Percentiles rank a stretch among this genome's conserved stretches.
Evolutionary conservation across 306 rosid species (phyloP).

Genomic region (Carpinus viminea): DNA sequence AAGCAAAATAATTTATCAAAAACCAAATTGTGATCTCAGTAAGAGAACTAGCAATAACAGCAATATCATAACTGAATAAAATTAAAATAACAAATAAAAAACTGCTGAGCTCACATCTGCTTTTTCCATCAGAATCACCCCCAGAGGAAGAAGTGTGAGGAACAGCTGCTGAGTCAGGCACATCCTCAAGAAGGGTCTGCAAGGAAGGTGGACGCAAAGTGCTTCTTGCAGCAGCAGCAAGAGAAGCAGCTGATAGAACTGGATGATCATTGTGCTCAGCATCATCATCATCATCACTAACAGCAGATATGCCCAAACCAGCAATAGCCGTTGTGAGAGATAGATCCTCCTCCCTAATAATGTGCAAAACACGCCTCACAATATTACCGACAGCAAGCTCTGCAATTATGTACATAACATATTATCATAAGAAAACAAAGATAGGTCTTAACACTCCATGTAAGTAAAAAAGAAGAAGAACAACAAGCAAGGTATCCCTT

Average conservation of each 20-base stretch:
- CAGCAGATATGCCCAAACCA: slow-evolving; percentile 68
- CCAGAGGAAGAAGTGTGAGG: slow-evolving; percentile 80
- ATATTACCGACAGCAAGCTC: slow-evolving; percentile 99
- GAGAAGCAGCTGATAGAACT: slow-evolving; percentile 79
- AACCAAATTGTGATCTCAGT: background rate
- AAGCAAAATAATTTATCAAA: slow-evolving; percentile 18
- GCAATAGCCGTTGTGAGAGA: slow-evolving; percentile 82
- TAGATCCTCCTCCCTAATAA: slow-evolving; percentile 91
- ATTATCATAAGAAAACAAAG: slow-evolving; percentile 27
- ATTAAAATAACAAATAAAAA: too few relatives aligned
- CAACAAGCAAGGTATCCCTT: background rate
- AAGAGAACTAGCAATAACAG: background rate
- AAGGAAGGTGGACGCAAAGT: slow-evolving; percentile 94
- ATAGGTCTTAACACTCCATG: slow-evolving; percentile 14
- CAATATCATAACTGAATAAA: background rate
- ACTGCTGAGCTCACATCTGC: slow-evolving; percentile 64
- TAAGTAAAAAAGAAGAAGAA: slow-evolving; percentile 9
- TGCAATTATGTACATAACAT: slow-evolving; percentile 42
- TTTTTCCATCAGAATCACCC: slow-evolving; percentile 95
- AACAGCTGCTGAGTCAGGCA: slow-evolving; percentile 55
- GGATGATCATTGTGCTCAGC: slow-evolving; percentile 63
- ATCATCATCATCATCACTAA: slow-evolving; percentile 92
- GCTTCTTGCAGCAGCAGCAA: slow-evolving; percentile 97
- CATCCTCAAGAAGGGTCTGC: slow-evolving; percentile 92
- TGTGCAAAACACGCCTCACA: slow-evolving; percentile 94